Evolutionary conservation across 2,329 filamentous ascomycete genomes (phyloP).

Genomic region (Colletotrichum agaves): DNA sequence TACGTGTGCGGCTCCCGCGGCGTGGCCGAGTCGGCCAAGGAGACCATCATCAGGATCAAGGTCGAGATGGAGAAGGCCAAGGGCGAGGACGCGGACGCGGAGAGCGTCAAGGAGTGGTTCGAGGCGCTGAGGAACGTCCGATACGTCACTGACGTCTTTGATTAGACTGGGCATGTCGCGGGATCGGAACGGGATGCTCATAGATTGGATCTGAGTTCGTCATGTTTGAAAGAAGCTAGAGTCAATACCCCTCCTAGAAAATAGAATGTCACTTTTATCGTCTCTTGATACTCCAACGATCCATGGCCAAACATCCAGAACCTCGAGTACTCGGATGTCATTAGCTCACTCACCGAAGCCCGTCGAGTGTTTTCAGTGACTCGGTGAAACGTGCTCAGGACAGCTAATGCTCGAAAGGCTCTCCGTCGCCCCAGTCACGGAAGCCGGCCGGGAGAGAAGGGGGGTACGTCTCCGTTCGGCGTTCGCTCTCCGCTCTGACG

Average conservation of each 20-base stretch:
- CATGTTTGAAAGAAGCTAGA: background rate
- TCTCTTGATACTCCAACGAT: background rate
- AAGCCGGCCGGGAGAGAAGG: no score
- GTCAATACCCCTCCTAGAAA: background rate
- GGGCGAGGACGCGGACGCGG: conserved; percentile 48
- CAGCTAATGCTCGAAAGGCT: no score
- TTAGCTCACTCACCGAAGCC: no score
- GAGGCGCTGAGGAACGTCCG: conserved; percentile 63
- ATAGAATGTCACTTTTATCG: background rate
- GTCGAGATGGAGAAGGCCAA: conserved; percentile 43
- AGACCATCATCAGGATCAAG: conserved; percentile 42
- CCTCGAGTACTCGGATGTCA: no score
- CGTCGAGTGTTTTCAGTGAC: no score
- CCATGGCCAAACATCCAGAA: no score
- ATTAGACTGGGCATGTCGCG: conserved; percentile 46
- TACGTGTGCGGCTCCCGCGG: conserved; percentile 70
- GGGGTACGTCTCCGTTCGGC: background rate
- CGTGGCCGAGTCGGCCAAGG: conserved; percentile 55
- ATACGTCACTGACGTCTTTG: conserved; percentile 72
- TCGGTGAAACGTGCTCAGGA: no score
- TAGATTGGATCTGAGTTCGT: background rate
- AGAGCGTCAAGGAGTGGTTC: conserved; percentile 58
- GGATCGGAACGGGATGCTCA: background rate
- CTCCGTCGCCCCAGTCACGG: no score
- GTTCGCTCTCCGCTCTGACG: conserved; percentile 4